phyloP scores from a whole-genome alignment of 2,329 filamentous ascomycete genomes.

The Alternaria panax region DNA sequence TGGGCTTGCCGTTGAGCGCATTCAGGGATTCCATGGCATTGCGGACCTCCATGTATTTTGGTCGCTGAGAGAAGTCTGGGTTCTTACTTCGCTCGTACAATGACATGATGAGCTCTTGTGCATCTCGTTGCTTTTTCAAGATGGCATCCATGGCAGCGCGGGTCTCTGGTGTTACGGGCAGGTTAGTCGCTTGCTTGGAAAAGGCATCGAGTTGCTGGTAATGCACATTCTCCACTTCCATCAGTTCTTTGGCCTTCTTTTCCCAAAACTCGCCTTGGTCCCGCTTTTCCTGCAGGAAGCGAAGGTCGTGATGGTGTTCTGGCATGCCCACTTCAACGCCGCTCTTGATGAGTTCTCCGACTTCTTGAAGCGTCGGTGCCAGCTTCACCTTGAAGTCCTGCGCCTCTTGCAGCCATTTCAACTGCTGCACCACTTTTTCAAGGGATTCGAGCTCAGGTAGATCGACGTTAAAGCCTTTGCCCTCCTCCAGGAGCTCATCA shows the following conservation, averaged over 20 bases:
- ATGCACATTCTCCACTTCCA: slow-evolving; percentile 88
- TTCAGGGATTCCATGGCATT: slow-evolving; percentile 87
- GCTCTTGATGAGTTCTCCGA: slow-evolving; percentile 78
- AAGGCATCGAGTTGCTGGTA: slow-evolving; percentile 94
- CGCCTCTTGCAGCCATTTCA: slow-evolving; percentile 87
- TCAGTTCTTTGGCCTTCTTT: slow-evolving; percentile 88
- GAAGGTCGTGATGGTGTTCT: slow-evolving; percentile 79
- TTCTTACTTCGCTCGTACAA: slow-evolving; percentile 80
- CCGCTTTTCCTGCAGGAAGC: slow-evolving; percentile 77
- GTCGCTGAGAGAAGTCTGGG: slow-evolving; percentile 77
- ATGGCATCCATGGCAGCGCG: slow-evolving; percentile 86
- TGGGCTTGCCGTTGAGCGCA: slow-evolving; percentile 90
- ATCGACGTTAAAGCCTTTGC: slow-evolving; percentile 88
- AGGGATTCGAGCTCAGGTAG: slow-evolving; percentile 86
- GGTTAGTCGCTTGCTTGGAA: slow-evolving; percentile 77
- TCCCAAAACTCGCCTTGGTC: slow-evolving; percentile 87
- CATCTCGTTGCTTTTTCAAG: slow-evolving; percentile 92
- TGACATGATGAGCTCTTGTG: slow-evolving; percentile 84
- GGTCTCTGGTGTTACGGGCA: slow-evolving; percentile 85
- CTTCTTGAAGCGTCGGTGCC: slow-evolving; percentile 75
- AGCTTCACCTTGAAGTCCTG: slow-evolving; percentile 68
- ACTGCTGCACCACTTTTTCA: slow-evolving; percentile 79
- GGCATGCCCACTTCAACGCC: slow-evolving; percentile 80
- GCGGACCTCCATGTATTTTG: slow-evolving; percentile 87
- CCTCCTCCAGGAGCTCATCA: slow-evolving; percentile 89